Evolutionary conservation across 2,329 filamentous ascomycete species (phyloP).

Genomic region (Verticillium klebahnii): DNA sequence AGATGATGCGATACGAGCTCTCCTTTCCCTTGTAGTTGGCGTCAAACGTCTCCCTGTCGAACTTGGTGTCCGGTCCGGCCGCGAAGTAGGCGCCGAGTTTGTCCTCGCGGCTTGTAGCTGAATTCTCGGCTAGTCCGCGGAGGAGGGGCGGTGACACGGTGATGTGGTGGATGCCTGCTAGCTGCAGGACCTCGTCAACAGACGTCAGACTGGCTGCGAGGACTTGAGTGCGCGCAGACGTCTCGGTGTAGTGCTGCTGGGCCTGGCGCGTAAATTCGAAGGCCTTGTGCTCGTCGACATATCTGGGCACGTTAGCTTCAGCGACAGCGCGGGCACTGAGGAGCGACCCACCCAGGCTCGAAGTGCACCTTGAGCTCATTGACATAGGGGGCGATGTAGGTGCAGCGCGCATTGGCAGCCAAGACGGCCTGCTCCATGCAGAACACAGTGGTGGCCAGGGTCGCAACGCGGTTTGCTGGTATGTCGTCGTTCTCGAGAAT

Average conservation of each 20-base stretch:
- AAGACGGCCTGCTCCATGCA: constrained; percentile 55
- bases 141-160: constrained; percentile 53
- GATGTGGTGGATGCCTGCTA: constrained; percentile 54
- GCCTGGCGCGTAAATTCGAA: constrained; percentile 45
- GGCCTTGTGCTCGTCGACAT: constrained; percentile 41
- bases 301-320: constrained; percentile 25
- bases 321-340: neutral
- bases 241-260: constrained; percentile 45
- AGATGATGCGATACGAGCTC: constrained; percentile 43
- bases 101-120: constrained; percentile 23
- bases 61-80: constrained; percentile 21
- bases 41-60: constrained; percentile 6
- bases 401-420: constrained; percentile 52
- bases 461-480: constrained; percentile 42
- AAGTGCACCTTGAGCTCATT: constrained; percentile 63
- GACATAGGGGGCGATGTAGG: constrained; percentile 62
- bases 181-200: constrained; percentile 50
- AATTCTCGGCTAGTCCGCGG: constrained; percentile 34
- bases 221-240: constrained; percentile 41
- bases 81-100: constrained; percentile 24
- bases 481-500: constrained; percentile 34
- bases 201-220: constrained; percentile 54
- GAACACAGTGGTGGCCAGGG: constrained; percentile 60
- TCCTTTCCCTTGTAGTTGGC: constrained; percentile 28
- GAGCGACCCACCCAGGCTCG: constrained; percentile 35